A percentile compares a stretch with the other conserved stretches of the same genome.
phyloP scores from a whole-genome alignment of 2,329 filamentous ascomycete genomes.

The Colletotrichum siamense region DNA sequence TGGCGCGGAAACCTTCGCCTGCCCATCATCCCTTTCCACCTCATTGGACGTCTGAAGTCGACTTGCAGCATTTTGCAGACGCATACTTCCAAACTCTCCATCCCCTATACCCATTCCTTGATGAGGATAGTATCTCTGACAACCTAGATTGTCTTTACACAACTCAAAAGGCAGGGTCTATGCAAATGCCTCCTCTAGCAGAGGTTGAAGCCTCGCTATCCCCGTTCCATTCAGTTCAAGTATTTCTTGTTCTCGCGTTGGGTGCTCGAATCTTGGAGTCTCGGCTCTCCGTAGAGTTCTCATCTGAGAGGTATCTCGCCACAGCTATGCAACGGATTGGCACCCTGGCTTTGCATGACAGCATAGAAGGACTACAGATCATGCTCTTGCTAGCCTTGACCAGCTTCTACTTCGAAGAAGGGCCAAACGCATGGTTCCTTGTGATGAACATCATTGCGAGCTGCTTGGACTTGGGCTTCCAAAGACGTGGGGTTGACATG shows the following conservation, averaged over 20 bases:
- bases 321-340: slow-evolving; percentile 52
- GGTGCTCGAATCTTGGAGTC: slow-evolving; percentile 49
- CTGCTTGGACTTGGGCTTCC: slow-evolving; percentile 54
- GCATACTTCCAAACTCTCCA: slow-evolving; percentile 56
- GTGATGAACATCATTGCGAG: slow-evolving; percentile 60
- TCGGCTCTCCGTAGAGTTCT: slow-evolving; percentile 46
- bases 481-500: slow-evolving; percentile 33
- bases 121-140: slow-evolving; percentile 44
- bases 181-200: not conserved
- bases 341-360: slow-evolving; percentile 50
- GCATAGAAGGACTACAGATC: slow-evolving; percentile 54
- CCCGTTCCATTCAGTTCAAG: slow-evolving; percentile 46
- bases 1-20: slow-evolving; percentile 21
- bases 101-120: slow-evolving; percentile 53
- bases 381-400: slow-evolving; percentile 52
- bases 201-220: slow-evolving; percentile 21
- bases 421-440: slow-evolving; percentile 57
- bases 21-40: not conserved
- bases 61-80: slow-evolving; percentile 39
- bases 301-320: slow-evolving; percentile 52
- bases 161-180: not conserved
- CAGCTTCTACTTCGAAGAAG: slow-evolving; percentile 51
- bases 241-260: slow-evolving; percentile 58
- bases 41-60: slow-evolving; percentile 22
- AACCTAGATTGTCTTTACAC: slow-evolving; percentile 36